phyloP scores from a whole-genome alignment of 2,329 filamentous ascomycete genomes.

The Penicillium carneum region DNA sequence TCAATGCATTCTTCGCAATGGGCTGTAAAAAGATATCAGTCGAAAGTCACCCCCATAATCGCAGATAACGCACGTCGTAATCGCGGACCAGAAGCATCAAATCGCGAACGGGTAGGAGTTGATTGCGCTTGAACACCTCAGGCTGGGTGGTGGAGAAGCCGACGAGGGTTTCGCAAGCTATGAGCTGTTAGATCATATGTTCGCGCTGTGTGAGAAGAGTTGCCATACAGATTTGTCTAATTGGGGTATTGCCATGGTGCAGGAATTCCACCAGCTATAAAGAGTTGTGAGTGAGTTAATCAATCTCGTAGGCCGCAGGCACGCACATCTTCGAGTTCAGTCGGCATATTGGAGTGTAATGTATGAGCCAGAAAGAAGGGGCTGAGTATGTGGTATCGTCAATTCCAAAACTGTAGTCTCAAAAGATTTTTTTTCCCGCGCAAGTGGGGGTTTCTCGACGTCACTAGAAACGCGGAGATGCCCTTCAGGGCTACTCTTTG shows the following conservation, averaged over 20 bases:
- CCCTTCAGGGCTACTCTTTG: background rate
- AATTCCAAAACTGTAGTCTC: conserved; percentile 6
- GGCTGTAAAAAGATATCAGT: conserved; percentile 59
- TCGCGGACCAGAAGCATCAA: conserved; percentile 87
- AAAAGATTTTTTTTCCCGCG: conserved; percentile 28
- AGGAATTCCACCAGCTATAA: conserved; percentile 77
- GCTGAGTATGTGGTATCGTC: background rate
- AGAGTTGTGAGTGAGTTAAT: conserved; percentile 1
- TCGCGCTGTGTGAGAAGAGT: background rate
- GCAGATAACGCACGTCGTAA: conserved; percentile 68
- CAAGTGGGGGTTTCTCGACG: conserved; percentile 30
- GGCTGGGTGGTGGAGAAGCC: conserved; percentile 81
- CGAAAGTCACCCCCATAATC: conserved; percentile 6
- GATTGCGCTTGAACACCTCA: conserved; percentile 80
- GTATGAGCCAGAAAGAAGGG: background rate
- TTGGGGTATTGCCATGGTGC: conserved; percentile 87
- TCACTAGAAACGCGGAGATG: conserved; percentile 24
- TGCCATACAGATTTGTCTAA: conserved; percentile 74
- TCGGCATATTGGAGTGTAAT: conserved; percentile 66
- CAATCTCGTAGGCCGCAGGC: background rate
- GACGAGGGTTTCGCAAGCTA: conserved; percentile 83
- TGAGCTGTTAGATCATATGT: conserved; percentile 26
- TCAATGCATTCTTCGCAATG: conserved; percentile 91
- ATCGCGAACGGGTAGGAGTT: conserved; percentile 80
- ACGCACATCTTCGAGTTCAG: conserved; percentile 76